Base-by-base conservation (phyloP, 495 filamentous ascomycete species). In the Aspergillus leporis region DNA sequence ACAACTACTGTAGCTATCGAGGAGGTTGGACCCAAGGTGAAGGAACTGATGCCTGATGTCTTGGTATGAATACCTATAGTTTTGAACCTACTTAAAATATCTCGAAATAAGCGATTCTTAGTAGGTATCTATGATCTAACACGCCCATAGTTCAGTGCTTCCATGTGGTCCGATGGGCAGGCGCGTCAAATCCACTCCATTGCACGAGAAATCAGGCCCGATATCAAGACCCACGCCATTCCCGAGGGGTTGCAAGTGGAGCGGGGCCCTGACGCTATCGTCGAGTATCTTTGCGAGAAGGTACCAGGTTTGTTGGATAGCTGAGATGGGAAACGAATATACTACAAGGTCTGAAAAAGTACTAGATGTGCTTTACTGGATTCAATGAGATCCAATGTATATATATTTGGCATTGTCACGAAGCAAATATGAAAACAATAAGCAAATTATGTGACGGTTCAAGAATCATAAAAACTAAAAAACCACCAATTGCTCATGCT, bases 121-220 rank as follows among this genome's bases (percentile, higher is more conserved):
- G 25, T 6, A 3, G 25, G 25, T 6, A 28, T 19, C 3, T 8
- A 12, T 5, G 30, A 14, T 4, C 22, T 36, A 38, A 52, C 14
- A 6, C 2, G 47, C 7, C 30, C 52, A 59, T 60, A 85, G 82
- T 87, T 87, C 75, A 83, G 79, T 51, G 86, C 86, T 16, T 88
- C 86, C 32, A 88, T 88, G 85, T 89, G 85, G 86, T 79, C 84
- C 10, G 73, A 76, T 18, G 81, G 85, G 55, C 70, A 89, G 66
- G 79, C 83, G 19, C 56, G 72, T 32, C 61, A 81, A 59, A 85
- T 87, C 47, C 76, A 85, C 28, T 62, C 73, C 3, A 85, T 83
- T 52, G 84, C 85, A 30, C 74, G 77, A 46, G 68, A 74, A 9
- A 71, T 80, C 55, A 71, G 73, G 13, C 82, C 84, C 21, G 63